Percentiles rank a stretch among this genome's conserved stretches.
Conservation (phyloP, 1,284 basidiomycete species). For the Anthracocystis setariae region DNA sequence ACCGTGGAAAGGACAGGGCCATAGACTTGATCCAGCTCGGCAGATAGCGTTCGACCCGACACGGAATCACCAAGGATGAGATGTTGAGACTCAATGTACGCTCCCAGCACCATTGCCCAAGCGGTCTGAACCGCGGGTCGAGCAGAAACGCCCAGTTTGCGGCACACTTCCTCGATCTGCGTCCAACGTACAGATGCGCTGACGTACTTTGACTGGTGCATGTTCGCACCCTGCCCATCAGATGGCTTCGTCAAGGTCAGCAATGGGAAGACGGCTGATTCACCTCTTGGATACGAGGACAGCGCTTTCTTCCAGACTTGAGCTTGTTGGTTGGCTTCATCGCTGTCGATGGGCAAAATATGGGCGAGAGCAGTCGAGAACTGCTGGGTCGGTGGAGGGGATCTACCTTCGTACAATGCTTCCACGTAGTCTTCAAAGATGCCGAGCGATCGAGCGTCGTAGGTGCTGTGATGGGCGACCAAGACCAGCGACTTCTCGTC, state of each 20-base stretch:
- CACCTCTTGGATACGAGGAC: slow-evolving; percentile 29
- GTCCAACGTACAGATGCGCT: slow-evolving; percentile 31
- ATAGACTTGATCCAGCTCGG: slow-evolving; percentile 48
- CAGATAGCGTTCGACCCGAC: slow-evolving; percentile 48
- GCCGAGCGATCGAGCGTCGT: slow-evolving; percentile 56
- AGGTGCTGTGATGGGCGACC: slow-evolving; percentile 58
- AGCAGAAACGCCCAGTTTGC: slow-evolving; percentile 55
- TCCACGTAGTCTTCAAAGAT: slow-evolving; percentile 51
- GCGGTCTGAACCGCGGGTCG: slow-evolving; percentile 66
- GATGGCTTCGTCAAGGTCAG: slow-evolving; percentile 12
- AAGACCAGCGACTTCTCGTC: slow-evolving; percentile 25
- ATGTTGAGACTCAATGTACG: slow-evolving; percentile 58
- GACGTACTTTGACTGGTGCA: slow-evolving; percentile 33
- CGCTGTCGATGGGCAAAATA: slow-evolving; percentile 43
- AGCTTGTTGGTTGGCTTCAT: slow-evolving; percentile 20
- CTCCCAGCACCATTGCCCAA: slow-evolving; percentile 63
- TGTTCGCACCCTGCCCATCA: slow-evolving; percentile 8
- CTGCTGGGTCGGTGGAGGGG: slow-evolving; percentile 22
- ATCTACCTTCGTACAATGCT: slow-evolving; percentile 17
- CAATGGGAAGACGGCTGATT: slow-evolving; percentile 35
- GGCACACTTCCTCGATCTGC: slow-evolving; percentile 45
- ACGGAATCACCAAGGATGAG: slow-evolving; percentile 64
- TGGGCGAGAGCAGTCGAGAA: slow-evolving; percentile 47
- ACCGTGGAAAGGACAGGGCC: slow-evolving; percentile 64
- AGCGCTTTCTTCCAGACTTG: slow-evolving; percentile 39